Conservation (phyloP, 345 rosid species). For the Camelina hispida region DNA sequence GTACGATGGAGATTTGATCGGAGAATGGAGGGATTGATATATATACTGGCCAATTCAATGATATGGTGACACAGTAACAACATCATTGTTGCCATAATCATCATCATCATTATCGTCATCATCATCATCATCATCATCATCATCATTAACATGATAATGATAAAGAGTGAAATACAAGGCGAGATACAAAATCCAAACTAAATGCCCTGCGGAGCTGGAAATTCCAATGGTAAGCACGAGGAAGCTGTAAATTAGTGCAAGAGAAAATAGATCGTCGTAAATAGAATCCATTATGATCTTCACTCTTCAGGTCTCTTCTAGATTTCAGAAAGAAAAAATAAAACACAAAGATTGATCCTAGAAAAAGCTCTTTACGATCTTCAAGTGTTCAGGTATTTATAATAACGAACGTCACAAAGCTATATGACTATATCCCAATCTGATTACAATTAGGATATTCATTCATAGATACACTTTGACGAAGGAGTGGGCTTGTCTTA, state of each 20-base stretch:
- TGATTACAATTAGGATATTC: not conserved
- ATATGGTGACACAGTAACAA: not conserved
- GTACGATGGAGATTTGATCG: no score
- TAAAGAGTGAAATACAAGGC: not conserved
- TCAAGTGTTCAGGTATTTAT: not conserved
- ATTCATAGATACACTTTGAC: not conserved
- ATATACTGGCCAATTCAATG: constrained; percentile 40
- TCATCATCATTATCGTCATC: not conserved
- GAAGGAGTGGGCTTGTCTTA: no score
- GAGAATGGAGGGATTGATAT: constrained; percentile 53
- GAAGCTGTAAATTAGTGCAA: not conserved
- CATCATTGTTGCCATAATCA: not conserved
- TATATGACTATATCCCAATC: not conserved
- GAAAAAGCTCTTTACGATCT: not conserved
- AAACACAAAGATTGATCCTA: no score
- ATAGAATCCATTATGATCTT: not conserved
- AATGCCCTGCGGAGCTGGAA: not conserved
- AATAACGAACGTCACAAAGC: not conserved
- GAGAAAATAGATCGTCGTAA: not conserved
- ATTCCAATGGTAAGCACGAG: not conserved
- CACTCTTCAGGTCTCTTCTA: no score
- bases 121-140: not conserved
- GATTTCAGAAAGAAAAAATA: no score
- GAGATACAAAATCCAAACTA: not conserved
- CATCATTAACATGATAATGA: not conserved